These are phyloP conservation scores for Kazachstania taianensis DNA, from an alignment of 805 yeast genomes.

Conservation along the genomic window DNA sequence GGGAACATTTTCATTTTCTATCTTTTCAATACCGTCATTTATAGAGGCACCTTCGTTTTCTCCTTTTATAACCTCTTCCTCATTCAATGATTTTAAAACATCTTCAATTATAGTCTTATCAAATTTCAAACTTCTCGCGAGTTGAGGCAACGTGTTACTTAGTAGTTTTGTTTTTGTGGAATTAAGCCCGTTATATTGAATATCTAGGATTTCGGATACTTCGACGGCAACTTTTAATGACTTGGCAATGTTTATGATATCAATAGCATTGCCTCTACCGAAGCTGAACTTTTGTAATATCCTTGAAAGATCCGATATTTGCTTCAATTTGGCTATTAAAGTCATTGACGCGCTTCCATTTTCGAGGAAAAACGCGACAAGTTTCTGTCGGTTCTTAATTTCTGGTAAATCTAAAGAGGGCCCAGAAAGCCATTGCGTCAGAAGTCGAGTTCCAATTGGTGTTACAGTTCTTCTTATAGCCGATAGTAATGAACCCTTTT, in stretches of 20 bases:
- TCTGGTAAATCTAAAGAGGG: conserved; percentile 57
- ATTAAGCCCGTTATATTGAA: conserved; percentile 11
- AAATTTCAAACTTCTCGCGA: conserved; percentile 27
- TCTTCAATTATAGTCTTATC: conserved; percentile 34
- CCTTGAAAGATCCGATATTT: conserved; percentile 48
- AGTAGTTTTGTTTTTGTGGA: conserved; percentile 19
- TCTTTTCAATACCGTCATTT: background rate
- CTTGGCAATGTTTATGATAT: conserved; percentile 35
- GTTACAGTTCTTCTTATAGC: conserved; percentile 68
- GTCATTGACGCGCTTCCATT: conserved; percentile 24
- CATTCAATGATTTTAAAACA: conserved; percentile 36
- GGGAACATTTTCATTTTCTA: background rate
- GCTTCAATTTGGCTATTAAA: conserved; percentile 32
- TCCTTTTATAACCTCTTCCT: conserved; percentile 24
- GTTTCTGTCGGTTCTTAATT: conserved; percentile 45
- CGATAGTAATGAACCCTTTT: conserved; percentile 62
- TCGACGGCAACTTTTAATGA: conserved; percentile 31
- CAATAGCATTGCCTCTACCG: conserved; percentile 36
- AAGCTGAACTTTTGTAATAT: conserved; percentile 50
- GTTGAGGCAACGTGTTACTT: conserved; percentile 3
- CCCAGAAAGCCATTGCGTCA: conserved; percentile 71
- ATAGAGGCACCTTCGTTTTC: background rate
- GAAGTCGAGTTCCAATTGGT: conserved; percentile 67
- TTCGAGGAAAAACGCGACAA: conserved; percentile 36
- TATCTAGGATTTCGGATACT: conserved; percentile 17